Evolutionary conservation across 768 basidiomycete genomes (phyloP), one percentile per base, ranked within the genome.

Genomic region (Tulasnella sp.): DNA sequence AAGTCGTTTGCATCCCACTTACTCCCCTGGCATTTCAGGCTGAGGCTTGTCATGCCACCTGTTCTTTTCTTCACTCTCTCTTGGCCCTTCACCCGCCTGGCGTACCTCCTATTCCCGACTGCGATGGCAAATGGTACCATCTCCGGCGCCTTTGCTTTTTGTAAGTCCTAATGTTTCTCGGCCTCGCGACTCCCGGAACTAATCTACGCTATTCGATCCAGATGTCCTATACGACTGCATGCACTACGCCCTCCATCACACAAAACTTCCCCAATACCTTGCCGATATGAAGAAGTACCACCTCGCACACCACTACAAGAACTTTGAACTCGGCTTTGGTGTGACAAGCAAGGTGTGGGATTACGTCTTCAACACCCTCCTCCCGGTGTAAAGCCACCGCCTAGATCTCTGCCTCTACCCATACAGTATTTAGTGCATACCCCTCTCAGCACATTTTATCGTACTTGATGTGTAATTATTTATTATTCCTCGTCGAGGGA

Each of bases 341-440:
- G 96, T 99, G 14, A 98, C 96, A 8, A 95, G 93, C 92, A 98
- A 97, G 85, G 85, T 98, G 52, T 99, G 97, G 97, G 97, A 98
- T 83, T 85, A 89, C 81, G 88, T 96, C 49, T 97, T 97, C 83
- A 92, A 91, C 81, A 98, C 96, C 1, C 85, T 91, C 45, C 86
- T 94, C 29, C 86, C 86, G 1, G 86, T 93, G 40, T 93, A 76
- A 36, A 76, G 58, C 25, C 22, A 29, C 29, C 36, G 58, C 54
- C 15, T 40, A 29, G 75, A 76, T 42, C 8, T 45, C 67, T 19
- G 14, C 36, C 29, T n/a, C 74, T 34, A n/a, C n/a, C n/a, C n/a
- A n/a, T n/a, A n/a, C n/a, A n/a, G 17, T 37, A 34, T 29, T 22
- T 67, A 34, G 42, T 67, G 42, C 42, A 67, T 69, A 69, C 68